Conservation (phyloP, 2,329 filamentous ascomycete species). For the Trichoderma sp. region DNA sequence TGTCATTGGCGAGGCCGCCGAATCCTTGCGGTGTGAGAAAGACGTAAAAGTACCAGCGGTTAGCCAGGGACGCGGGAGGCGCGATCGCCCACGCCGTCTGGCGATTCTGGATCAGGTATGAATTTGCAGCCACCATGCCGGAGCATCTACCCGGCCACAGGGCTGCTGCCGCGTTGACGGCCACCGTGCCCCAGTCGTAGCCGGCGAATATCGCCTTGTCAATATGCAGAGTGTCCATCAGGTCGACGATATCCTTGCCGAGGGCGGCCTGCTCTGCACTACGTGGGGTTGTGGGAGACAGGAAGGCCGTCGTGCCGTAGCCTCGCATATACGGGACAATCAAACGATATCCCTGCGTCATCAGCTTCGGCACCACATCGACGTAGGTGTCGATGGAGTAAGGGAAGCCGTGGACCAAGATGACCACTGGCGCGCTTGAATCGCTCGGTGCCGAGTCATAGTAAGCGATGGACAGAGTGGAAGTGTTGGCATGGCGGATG, state of each 20-base stretch:
- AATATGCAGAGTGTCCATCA: slow-evolving; percentile 27
- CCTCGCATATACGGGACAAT: slow-evolving; percentile 30
- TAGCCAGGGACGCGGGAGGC: slow-evolving; percentile 23
- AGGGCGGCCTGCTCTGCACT: slow-evolving; percentile 30
- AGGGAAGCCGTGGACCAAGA: slow-evolving; percentile 30
- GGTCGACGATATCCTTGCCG: slow-evolving; percentile 27
- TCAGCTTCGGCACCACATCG: slow-evolving; percentile 25
- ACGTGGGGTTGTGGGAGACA: slow-evolving; percentile 23
- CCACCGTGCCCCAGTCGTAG: slow-evolving; percentile 31
- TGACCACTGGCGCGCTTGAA: slow-evolving; percentile 20
- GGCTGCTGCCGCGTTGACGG: slow-evolving; percentile 27
- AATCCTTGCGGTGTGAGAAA: slow-evolving; percentile 27
- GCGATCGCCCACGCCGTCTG: slow-evolving; percentile 23
- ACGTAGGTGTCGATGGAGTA: slow-evolving; percentile 28
- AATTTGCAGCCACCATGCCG: slow-evolving; percentile 28
- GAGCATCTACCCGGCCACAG: slow-evolving; percentile 29
- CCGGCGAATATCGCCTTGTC: slow-evolving; percentile 28
- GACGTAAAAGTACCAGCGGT: slow-evolving; percentile 29
- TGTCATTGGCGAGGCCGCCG: slow-evolving; percentile 22
- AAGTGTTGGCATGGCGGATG: slow-evolving; percentile 16
- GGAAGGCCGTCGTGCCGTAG: slow-evolving; percentile 27
- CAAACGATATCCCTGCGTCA: slow-evolving; percentile 25
- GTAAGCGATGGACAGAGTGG: slow-evolving; percentile 22
- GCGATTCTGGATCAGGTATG: slow-evolving; percentile 21
- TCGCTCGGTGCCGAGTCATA: slow-evolving; percentile 22